These are phyloP conservation scores for Hypomontagnella submonticulosa DNA, from an alignment of 495 filamentous ascomycete species.

Conservation along the genomic window DNA sequence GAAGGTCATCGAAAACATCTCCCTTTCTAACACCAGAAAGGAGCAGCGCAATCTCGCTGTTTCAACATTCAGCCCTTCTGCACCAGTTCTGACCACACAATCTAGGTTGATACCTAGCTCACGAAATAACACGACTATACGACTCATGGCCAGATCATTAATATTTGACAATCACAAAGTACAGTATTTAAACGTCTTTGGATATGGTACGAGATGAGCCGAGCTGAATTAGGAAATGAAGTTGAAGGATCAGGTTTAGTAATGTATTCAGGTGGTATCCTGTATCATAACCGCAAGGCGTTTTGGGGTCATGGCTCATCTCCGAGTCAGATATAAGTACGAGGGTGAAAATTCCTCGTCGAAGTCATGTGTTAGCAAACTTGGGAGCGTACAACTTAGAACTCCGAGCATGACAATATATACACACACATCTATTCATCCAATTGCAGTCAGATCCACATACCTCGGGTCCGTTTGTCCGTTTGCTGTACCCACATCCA, in stretches of 20 bases:
- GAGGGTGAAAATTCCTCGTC: neutral
- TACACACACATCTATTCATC: constrained; percentile 23
- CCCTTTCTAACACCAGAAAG: neutral
- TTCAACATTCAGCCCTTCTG: neutral
- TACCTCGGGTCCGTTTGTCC: neutral
- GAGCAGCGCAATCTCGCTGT: neutral
- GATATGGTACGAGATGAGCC: constrained; percentile 4
- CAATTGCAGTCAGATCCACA: neutral
- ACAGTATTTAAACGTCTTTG: constrained; percentile 3
- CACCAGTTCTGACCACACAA: neutral
- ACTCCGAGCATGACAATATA: constrained; percentile 17
- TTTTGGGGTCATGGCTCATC: constrained; percentile 21
- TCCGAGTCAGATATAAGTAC: constrained; percentile 1
- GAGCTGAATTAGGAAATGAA: constrained; percentile 15
- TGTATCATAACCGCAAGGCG: constrained; percentile 41
- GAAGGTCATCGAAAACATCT: neutral
- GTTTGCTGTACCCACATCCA: neutral
- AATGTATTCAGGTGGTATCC: constrained; percentile 12
- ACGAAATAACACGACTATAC: constrained; percentile 10
- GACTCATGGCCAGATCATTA: constrained; percentile 2
- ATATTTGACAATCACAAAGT: constrained; percentile 7
- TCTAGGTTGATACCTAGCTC: neutral
- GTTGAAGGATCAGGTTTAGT: neutral
- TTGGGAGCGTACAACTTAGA: neutral
- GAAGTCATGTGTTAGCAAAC: neutral